Conservation (phyloP, 2,329 filamentous ascomycete species). For the Phialophora macrospora region DNA sequence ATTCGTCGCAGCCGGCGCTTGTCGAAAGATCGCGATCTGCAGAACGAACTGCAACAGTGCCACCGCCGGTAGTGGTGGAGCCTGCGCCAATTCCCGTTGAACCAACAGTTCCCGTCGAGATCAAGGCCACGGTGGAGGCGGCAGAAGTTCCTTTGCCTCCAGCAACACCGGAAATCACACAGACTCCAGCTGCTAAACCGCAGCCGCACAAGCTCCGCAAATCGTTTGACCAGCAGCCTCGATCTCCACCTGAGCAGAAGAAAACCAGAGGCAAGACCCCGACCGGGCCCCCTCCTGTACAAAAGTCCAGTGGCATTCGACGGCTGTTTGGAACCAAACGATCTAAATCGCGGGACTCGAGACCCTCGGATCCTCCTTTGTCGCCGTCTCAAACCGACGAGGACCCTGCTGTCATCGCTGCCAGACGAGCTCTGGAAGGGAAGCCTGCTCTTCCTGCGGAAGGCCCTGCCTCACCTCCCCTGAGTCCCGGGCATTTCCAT, state of each 20-base stretch:
- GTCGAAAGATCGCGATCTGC: slow-evolving; percentile 30
- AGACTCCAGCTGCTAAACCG: slow-evolving; percentile 19
- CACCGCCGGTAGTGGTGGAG: slow-evolving; percentile 19
- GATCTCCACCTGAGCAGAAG: slow-evolving; percentile 29
- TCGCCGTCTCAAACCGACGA: slow-evolving; percentile 24
- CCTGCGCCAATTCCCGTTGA: slow-evolving; percentile 39
- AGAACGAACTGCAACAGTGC: slow-evolving; percentile 15
- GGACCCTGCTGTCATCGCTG: slow-evolving; percentile 37
- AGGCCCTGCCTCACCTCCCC: slow-evolving; percentile 33
- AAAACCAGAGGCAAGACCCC: slow-evolving; percentile 28
- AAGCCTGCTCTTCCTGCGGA: slow-evolving; percentile 33
- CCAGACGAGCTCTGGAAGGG: slow-evolving; percentile 39
- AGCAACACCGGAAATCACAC: slow-evolving; percentile 27
- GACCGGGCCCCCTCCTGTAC: slow-evolving; percentile 32
- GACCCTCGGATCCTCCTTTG: slow-evolving; percentile 19
- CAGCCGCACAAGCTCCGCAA: slow-evolving; percentile 33
- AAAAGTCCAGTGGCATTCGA: slow-evolving; percentile 36
- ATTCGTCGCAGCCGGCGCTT: slow-evolving; percentile 13
- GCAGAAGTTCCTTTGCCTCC: slow-evolving; percentile 45
- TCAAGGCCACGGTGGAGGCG: slow-evolving; percentile 41
- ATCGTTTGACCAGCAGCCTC: slow-evolving; percentile 27
- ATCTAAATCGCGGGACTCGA: slow-evolving; percentile 29
- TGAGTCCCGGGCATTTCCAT: slow-evolving; percentile 37
- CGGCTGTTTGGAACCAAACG: slow-evolving; percentile 37
- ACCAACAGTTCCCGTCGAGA: slow-evolving; percentile 39